A percentile compares a stretch with the other conserved stretches of the same genome.
Conservation (phyloP, 768 basidiomycete genomes). For the Panaeolus cyanescens region DNA sequence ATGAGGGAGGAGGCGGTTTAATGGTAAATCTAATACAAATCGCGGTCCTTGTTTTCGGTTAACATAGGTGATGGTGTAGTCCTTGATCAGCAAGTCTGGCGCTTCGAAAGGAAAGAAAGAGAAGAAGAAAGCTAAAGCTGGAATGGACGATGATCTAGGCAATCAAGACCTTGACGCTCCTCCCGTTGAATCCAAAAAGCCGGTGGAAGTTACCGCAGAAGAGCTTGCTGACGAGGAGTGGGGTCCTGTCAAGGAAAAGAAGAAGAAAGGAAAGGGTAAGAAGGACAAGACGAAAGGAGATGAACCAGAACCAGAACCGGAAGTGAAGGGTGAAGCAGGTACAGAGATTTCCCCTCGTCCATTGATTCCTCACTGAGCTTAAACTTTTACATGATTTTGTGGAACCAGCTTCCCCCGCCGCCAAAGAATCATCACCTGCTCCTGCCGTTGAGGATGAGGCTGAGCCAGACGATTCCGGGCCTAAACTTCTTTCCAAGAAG, state of each 20-base stretch:
- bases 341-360: not conserved
- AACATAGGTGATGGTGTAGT: conserved; percentile 39
- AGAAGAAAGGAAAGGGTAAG: conserved; percentile 62
- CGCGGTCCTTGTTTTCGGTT: not conserved
- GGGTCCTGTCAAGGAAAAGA: conserved; percentile 63
- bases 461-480: conserved; percentile 58
- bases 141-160: conserved; percentile 31
- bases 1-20: conserved; percentile 71
- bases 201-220: conserved; percentile 63
- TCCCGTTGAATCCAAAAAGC: conserved; percentile 34
- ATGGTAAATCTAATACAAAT: conserved; percentile 52
- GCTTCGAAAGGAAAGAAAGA: conserved; percentile 36
- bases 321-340: conserved; percentile 15
- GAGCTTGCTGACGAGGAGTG: conserved; percentile 77
- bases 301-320: conserved; percentile 39
- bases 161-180: conserved; percentile 25
- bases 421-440: conserved; percentile 23
- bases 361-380: not conserved
- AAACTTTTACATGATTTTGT: conserved; percentile 14
- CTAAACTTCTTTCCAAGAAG: conserved; percentile 84
- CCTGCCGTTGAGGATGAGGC: conserved; percentile 46
- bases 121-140: conserved; percentile 54
- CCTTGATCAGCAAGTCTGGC: conserved; percentile 57
- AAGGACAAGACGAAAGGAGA: conserved; percentile 42
- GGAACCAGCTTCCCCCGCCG: conserved; percentile 23